A percentile compares a stretch with the other conserved stretches of the same genome.
Evolutionary conservation across 352 stramenopile species (phyloP).

Genomic region (Globisporangium spinosum): DNA sequence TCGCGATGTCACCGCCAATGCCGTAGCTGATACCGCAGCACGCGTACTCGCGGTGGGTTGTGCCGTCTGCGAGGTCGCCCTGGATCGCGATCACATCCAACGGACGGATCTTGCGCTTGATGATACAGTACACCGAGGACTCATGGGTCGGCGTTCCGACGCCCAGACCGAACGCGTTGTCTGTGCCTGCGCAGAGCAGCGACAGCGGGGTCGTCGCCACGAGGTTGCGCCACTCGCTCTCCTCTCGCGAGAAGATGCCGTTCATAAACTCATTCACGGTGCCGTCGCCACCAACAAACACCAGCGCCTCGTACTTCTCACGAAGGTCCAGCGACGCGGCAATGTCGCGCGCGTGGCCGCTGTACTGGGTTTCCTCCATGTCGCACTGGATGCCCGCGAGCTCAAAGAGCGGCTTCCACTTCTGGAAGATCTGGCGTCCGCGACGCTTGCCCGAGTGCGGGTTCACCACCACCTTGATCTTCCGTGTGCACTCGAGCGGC

Average conservation of each 20-base stretch:
- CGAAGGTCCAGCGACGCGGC: constrained; percentile 49
- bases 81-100: constrained; percentile 67
- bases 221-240: constrained; percentile 66
- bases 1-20: constrained; percentile 68
- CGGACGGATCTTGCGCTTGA: constrained; percentile 79
- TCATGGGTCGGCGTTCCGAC: constrained; percentile 65
- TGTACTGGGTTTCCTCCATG: constrained; percentile 73
- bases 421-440: constrained; percentile 57
- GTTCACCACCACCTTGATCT: constrained; percentile 79
- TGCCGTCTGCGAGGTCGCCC: constrained; percentile 39
- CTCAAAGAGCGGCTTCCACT: constrained; percentile 55
- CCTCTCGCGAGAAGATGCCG: constrained; percentile 63
- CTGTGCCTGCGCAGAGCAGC: constrained; percentile 63
- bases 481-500: constrained; percentile 39
- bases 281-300: constrained; percentile 75
- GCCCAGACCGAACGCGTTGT: constrained; percentile 75
- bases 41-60: constrained; percentile 57
- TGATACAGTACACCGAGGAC: constrained; percentile 69
- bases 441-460: constrained; percentile 61
- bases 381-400: constrained; percentile 68
- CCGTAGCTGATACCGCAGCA: constrained; percentile 76
- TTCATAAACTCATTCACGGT: constrained; percentile 88
- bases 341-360: constrained; percentile 69
- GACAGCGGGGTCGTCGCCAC: constrained; percentile 72
- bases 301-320: constrained; percentile 68